Conservation (phyloP, 805 yeast species). For the Metschnikowia proteae region DNA sequence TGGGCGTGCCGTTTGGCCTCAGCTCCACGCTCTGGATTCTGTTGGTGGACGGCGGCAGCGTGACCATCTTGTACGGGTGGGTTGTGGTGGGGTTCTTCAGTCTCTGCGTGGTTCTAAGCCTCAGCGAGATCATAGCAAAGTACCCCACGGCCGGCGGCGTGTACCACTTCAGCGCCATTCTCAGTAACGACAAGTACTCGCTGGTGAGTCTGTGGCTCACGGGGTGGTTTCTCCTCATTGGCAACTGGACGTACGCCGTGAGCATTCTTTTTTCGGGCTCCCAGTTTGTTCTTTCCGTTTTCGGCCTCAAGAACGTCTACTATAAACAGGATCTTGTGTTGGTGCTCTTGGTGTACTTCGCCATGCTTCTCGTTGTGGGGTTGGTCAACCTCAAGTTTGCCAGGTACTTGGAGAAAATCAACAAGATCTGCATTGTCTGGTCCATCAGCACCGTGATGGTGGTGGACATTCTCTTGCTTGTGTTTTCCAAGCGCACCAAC, state of each 20-base stretch:
- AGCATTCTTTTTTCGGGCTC: constrained; percentile 74
- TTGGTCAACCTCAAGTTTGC: constrained; percentile 61
- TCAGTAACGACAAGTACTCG: constrained; percentile 58
- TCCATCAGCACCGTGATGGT: constrained; percentile 65
- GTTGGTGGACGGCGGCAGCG: constrained; percentile 71
- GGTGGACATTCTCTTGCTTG: constrained; percentile 58
- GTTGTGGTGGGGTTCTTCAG: constrained; percentile 60
- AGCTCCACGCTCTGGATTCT: constrained; percentile 71
- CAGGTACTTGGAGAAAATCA: constrained; percentile 57
- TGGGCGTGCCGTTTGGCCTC: constrained; percentile 80
- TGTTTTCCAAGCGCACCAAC: constrained; percentile 57
- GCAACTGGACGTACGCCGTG: constrained; percentile 75
- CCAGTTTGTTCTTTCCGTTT: constrained; percentile 63
- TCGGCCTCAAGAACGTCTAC: constrained; percentile 57
- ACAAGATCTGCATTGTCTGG: constrained; percentile 70
- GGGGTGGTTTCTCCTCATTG: constrained; percentile 71
- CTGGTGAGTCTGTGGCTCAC: constrained; percentile 67
- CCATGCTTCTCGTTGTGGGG: constrained; percentile 56
- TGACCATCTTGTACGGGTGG: constrained; percentile 75
- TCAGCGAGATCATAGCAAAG: constrained; percentile 74
- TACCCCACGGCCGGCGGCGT: constrained; percentile 76
- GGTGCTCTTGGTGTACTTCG: constrained; percentile 54
- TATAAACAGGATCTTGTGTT: constrained; percentile 54
- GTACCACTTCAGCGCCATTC: constrained; percentile 71
- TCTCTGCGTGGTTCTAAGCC: constrained; percentile 60